Conservation (phyloP, 106 monocot species). For the Platanthera zijinensis region DNA sequence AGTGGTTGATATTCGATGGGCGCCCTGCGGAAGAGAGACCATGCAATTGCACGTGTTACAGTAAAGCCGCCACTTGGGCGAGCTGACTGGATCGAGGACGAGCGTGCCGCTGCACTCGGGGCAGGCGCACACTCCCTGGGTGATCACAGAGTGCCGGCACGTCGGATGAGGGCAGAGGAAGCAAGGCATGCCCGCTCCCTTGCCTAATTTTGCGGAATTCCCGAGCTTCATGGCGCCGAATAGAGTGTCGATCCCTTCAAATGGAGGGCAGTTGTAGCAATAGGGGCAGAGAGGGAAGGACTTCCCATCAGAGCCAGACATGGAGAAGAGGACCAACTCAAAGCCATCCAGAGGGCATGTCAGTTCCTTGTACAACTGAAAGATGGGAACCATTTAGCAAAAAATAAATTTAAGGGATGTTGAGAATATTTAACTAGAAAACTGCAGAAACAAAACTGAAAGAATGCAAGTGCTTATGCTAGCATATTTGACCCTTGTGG, state of each 20-base stretch:
- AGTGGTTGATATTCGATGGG: constrained; percentile 72
- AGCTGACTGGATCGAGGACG: constrained; percentile 81
- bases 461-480: no score
- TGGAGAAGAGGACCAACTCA: constrained; percentile 80
- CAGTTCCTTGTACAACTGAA: constrained; percentile 91
- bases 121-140: constrained; percentile 93
- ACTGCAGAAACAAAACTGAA: no score
- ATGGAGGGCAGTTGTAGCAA: constrained; percentile 95
- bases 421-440: background rate
- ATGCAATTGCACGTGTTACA: constrained; percentile 91
- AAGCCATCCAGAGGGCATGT: constrained; percentile 82
- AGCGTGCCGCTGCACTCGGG: constrained; percentile 87
- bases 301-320: constrained; percentile 68
- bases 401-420: background rate
- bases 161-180: constrained; percentile 95
- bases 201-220: constrained; percentile 35
- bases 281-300: constrained; percentile 83
- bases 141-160: constrained; percentile 78
- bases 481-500: no score
- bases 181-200: constrained; percentile 88
- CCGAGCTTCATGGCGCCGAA: constrained; percentile 45
- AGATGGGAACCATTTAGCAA: constrained; percentile 3
- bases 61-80: constrained; percentile 83
- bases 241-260: constrained; percentile 77
- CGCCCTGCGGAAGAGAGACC: constrained; percentile 72